Conservation (phyloP, 2,329 filamentous ascomycete species). For the Paraconiothyrium brasiliense region DNA sequence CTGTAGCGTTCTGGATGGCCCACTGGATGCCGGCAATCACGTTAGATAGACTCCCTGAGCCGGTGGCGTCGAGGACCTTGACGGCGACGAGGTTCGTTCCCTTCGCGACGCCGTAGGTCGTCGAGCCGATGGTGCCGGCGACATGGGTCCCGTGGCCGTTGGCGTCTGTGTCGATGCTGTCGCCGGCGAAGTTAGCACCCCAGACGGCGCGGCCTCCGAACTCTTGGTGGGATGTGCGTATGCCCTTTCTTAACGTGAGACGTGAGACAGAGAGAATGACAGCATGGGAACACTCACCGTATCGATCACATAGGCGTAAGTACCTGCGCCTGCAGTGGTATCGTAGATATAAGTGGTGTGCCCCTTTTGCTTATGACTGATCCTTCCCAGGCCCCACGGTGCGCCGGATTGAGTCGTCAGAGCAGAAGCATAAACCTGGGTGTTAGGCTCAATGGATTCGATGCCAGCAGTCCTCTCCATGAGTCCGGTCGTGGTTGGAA, state of each 20-base stretch:
- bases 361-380: conserved; percentile 91
- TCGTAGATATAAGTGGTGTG: conserved; percentile 99
- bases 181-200: conserved; percentile 92
- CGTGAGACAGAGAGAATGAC: neutral
- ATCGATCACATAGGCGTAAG: conserved; percentile 98
- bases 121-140: conserved; percentile 95
- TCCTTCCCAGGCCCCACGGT: conserved; percentile 96
- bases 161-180: conserved; percentile 85
- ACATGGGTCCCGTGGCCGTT: conserved; percentile 99
- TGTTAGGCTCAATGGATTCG: conserved; percentile 95
- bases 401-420: conserved; percentile 85
- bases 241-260: neutral
- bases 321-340: conserved; percentile 89
- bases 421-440: conserved; percentile 76
- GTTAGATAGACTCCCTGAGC: conserved; percentile 97
- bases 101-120: conserved; percentile 99
- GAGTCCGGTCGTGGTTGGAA: neutral
- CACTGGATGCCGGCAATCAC: conserved; percentile 98
- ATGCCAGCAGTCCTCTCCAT: conserved; percentile 66
- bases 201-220: conserved; percentile 95
- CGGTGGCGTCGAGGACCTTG: conserved; percentile 97
- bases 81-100: conserved; percentile 96
- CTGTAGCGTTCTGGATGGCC: conserved; percentile 78
- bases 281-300: conserved; percentile 57
- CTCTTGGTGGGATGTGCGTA: conserved; percentile 89